A percentile compares a stretch with the other conserved stretches of the same genome.
These are phyloP conservation scores for Quercus berberidifolia DNA, from an alignment of 306 rosid species.

Conservation along the genomic window DNA sequence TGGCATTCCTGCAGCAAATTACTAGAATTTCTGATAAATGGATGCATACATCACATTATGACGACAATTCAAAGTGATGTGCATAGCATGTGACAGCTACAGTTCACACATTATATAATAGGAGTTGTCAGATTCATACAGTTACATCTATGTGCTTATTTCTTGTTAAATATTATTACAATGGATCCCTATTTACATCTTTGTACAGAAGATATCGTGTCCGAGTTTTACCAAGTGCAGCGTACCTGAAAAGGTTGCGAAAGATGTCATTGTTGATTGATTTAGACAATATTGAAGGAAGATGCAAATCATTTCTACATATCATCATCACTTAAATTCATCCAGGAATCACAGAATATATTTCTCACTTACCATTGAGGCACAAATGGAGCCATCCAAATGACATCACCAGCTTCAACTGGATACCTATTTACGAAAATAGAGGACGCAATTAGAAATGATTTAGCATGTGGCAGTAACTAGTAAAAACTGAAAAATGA, in stretches of 20 bases:
- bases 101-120: background rate
- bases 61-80: background rate
- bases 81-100: background rate
- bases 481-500: background rate
- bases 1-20: background rate
- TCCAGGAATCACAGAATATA: background rate
- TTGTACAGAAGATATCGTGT: conserved; percentile 89
- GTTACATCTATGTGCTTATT: conserved; percentile 6
- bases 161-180: conserved; percentile 29
- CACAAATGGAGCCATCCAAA: conserved; percentile 99
- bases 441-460: background rate
- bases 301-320: background rate
- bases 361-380: conserved; percentile 75
- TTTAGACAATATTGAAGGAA: conserved; percentile 1
- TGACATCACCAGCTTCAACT: conserved; percentile 86
- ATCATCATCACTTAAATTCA: background rate
- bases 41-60: background rate
- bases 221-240: conserved; percentile 78
- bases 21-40: background rate
- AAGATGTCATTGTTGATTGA: background rate
- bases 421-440: conserved; percentile 62
- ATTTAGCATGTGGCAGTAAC: background rate
- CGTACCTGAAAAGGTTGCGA: conserved; percentile 66
- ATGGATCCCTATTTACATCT: conserved; percentile 76
- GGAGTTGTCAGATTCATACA: background rate